These are phyloP conservation scores for Erodium maritimum DNA, from an alignment of 345 rosid species.

Conservation along the genomic window DNA sequence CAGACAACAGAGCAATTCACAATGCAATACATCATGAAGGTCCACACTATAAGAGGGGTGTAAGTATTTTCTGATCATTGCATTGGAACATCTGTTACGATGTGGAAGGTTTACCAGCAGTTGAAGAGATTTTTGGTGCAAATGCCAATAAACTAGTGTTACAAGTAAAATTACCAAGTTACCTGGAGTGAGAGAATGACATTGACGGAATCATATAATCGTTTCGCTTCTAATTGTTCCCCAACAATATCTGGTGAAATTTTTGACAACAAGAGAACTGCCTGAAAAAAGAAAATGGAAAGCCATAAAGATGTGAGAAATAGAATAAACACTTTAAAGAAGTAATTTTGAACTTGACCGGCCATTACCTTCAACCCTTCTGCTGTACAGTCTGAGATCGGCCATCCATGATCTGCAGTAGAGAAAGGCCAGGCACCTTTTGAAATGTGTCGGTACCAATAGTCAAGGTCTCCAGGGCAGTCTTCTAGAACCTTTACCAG, in stretches of 20 bases:
- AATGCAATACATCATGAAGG: not conserved
- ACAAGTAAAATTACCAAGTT: slow-evolving; percentile 9
- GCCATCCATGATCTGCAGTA: slow-evolving; percentile 97
- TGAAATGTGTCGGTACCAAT: slow-evolving; percentile 93
- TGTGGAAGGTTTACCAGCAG: not conserved
- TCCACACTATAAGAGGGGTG: too few species aligned
- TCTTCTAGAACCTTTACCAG: slow-evolving; percentile 57
- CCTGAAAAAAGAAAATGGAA: slow-evolving; percentile 30
- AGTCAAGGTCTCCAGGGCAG: slow-evolving; percentile 71
- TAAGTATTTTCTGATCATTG: not conserved
- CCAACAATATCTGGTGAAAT: slow-evolving; percentile 69
- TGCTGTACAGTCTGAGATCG: slow-evolving; percentile 88
- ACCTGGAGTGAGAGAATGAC: slow-evolving; percentile 87
- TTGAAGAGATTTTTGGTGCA: not conserved
- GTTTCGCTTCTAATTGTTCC: slow-evolving; percentile 48
- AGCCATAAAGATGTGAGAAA: slow-evolving; percentile 7
- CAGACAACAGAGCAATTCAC: not conserved
- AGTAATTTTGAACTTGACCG: not conserved
- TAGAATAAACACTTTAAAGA: not conserved
- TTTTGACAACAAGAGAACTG: slow-evolving; percentile 59
- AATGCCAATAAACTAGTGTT: not conserved
- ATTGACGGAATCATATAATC: slow-evolving; percentile 73
- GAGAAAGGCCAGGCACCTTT: slow-evolving; percentile 99
- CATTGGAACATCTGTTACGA: not conserved
- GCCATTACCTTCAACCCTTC: slow-evolving; percentile 80